Base-by-base conservation (phyloP, 106 monocot species). In the Dendrobium catenatum region DNA sequence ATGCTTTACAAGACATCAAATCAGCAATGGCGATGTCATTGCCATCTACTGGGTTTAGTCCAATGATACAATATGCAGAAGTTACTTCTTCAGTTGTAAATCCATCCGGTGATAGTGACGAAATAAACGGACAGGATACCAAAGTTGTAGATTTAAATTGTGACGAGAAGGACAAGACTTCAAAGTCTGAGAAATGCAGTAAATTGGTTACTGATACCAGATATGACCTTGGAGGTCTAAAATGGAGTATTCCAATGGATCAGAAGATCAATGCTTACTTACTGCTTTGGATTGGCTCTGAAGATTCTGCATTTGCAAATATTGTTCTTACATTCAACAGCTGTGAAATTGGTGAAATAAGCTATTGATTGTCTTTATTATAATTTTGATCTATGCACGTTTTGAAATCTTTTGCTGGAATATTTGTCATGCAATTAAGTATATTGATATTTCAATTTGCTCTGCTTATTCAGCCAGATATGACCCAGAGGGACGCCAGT, bases 281-380 rank as follows among this genome's bases (percentile, higher is more conserved):
- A 2, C 24, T 99, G 5, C 86, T 91, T 73, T 99, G 93, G 95
- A 95, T 99, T 82, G 98, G 98, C 42, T 81, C 85, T 72, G 98
- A 93, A 31, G 91, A 90, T 83, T 66, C 95, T 46, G 91, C 98
- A 77, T 99, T 95, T 91, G 73, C 89, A 72, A 99, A 95, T 90
- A 37, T 91, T 31, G 86, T 99, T 76, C 89, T 99, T 72, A 99
- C 91, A 47, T 95, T 93, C 86, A 99, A 99, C 80, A 89, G 48
- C 58, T 93, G 91, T 82, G 85, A 91, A 76, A 88, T 93, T 90
- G 93, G 94, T 94, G 68, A 82, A 77, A 70, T 58, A 42, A 33
- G 75, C 79, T 58, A 47, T 72, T 42, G 20, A 41, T 55, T 27
- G n/a, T 56, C 16, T 81, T 46, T 66, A 43, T 77, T 16, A 22